phyloP scores from a whole-genome alignment of 805 yeast genomes.

The Saccharomycopsis schoenii region DNA sequence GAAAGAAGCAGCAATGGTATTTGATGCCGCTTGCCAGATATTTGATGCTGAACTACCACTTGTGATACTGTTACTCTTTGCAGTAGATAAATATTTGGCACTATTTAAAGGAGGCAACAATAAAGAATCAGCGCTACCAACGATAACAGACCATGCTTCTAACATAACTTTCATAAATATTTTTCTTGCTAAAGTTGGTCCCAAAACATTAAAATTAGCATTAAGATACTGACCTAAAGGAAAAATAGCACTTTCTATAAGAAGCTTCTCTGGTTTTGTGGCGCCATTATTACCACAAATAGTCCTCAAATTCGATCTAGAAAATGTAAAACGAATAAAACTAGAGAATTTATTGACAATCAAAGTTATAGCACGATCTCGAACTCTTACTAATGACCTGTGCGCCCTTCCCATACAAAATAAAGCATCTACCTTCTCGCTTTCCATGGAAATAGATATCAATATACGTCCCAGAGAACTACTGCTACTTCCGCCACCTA shows the following conservation, averaged over 20 bases:
- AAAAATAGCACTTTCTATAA: slow-evolving; percentile 52
- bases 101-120: slow-evolving; percentile 62
- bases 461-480: slow-evolving; percentile 61
- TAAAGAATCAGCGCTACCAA: slow-evolving; percentile 58
- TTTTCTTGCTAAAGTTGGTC: slow-evolving; percentile 44
- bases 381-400: slow-evolving; percentile 51
- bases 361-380: slow-evolving; percentile 55
- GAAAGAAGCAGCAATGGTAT: slow-evolving; percentile 31
- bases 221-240: slow-evolving; percentile 71
- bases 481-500: slow-evolving; percentile 21
- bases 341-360: slow-evolving; percentile 67
- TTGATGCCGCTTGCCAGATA: slow-evolving; percentile 31
- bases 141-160: slow-evolving; percentile 70
- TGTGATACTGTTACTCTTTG: slow-evolving; percentile 21
- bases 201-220: slow-evolving; percentile 54
- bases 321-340: slow-evolving; percentile 47
- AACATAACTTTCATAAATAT: slow-evolving; percentile 56
- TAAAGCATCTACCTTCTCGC: slow-evolving; percentile 69
- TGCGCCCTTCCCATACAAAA: slow-evolving; percentile 73
- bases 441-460: slow-evolving; percentile 64
- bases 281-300: slow-evolving; percentile 45
- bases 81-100: slow-evolving; percentile 23
- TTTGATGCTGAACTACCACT: slow-evolving; percentile 25
- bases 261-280: slow-evolving; percentile 33
- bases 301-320: slow-evolving; percentile 45